Conservation (phyloP, 805 yeast species). For the Candida broadrunensis region DNA sequence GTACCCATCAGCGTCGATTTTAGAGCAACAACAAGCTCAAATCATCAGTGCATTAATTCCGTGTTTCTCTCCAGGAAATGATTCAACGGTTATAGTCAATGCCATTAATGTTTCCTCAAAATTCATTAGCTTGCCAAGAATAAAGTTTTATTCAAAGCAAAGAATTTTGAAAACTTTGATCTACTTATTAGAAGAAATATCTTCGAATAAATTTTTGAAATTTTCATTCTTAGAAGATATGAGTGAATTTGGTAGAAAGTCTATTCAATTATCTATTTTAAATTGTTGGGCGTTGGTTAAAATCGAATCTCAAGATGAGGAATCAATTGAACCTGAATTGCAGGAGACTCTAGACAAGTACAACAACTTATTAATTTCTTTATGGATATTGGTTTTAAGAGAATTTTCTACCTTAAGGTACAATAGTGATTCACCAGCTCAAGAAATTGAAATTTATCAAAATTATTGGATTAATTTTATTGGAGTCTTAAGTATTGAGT, state of each 20-base stretch:
- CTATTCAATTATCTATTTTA: slow-evolving; percentile 57
- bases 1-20: slow-evolving; percentile 63
- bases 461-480: slow-evolving; percentile 75
- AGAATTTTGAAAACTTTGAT: slow-evolving; percentile 62
- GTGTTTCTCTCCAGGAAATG: slow-evolving; percentile 72
- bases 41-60: slow-evolving; percentile 87
- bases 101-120: slow-evolving; percentile 79
- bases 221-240: slow-evolving; percentile 55
- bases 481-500: slow-evolving; percentile 67
- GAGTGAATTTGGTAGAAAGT: slow-evolving; percentile 45
- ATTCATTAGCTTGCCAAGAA: slow-evolving; percentile 51
- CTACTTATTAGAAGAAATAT: slow-evolving; percentile 60
- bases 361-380: slow-evolving; percentile 57
- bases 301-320: slow-evolving; percentile 16
- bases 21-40: slow-evolving; percentile 94
- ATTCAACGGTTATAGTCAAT: slow-evolving; percentile 67
- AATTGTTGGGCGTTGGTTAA: slow-evolving; percentile 73
- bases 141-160: slow-evolving; percentile 43
- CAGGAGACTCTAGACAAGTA: slow-evolving; percentile 52
- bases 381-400: slow-evolving; percentile 75
- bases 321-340: slow-evolving; percentile 41
- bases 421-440: slow-evolving; percentile 32
- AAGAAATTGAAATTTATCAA: slow-evolving; percentile 48
- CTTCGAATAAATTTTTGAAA: slow-evolving; percentile 38
- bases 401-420: slow-evolving; percentile 72